Percentiles rank a stretch among this genome's conserved stretches.
phyloP scores from a whole-genome alignment of 352 stramenopile genomes.

The Phytopythium boreale region DNA sequence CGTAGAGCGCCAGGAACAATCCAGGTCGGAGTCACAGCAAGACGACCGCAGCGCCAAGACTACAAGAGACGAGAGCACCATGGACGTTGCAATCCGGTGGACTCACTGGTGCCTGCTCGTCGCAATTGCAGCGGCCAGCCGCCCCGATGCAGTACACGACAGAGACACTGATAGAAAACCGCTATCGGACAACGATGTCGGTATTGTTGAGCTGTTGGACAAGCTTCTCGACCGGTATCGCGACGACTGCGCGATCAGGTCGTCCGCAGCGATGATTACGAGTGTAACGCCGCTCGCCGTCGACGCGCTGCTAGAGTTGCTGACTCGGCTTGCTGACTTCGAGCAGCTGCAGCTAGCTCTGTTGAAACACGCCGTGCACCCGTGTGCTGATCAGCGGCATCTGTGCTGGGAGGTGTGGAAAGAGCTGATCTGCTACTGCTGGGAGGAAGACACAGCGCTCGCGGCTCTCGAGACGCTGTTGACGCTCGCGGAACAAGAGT shows the following conservation, averaged over 20 bases:
- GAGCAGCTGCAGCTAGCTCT: conserved; percentile 42
- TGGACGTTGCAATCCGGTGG: conserved; percentile 28
- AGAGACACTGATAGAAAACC: conserved; percentile 4
- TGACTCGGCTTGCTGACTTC: conserved; percentile 21
- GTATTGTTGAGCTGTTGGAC: conserved; percentile 18
- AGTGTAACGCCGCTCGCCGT: conserved; percentile 23
- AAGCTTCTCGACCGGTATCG: conserved; percentile 36
- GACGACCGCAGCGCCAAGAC: not conserved
- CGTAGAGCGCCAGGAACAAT: conserved; percentile 15
- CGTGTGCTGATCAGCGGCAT: conserved; percentile 30
- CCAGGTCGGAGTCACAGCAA: not conserved
- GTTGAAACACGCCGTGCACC: conserved; percentile 51
- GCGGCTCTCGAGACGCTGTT: conserved; percentile 34
- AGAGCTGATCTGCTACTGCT: conserved; percentile 55
- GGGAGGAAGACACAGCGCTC: conserved; percentile 29
- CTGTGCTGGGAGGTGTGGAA: conserved; percentile 56
- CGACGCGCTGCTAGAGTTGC: conserved; percentile 37
- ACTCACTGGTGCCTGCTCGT: conserved; percentile 36
- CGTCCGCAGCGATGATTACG: conserved; percentile 2
- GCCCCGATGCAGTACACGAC: not conserved
- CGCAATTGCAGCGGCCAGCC: conserved; percentile 18
- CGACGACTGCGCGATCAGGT: conserved; percentile 20
- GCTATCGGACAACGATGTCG: conserved; percentile 10
- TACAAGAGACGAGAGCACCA: conserved; percentile 2
- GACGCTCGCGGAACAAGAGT: conserved; percentile 19